phyloP scores from a whole-genome alignment of 1,284 basidiomycete species.

The Leccinum griseonigrum region DNA sequence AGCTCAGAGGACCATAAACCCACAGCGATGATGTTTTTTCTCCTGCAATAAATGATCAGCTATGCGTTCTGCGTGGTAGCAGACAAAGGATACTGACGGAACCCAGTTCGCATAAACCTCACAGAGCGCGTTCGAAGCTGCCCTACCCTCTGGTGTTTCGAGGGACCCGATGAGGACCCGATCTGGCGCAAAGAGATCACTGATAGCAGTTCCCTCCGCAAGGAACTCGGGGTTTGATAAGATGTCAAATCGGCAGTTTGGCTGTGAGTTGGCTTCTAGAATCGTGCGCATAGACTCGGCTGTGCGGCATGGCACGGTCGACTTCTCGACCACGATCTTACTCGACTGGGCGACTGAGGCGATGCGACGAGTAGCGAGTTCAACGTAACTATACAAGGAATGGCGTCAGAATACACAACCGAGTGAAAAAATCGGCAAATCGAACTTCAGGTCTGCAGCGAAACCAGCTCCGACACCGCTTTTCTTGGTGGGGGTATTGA shows the following conservation, averaged over 20 bases:
- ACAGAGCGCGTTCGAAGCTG: conserved; percentile 75
- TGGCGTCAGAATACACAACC: conserved; percentile 1
- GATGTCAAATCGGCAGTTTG: conserved; percentile 92
- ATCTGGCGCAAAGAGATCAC: conserved; percentile 86
- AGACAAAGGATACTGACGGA: conserved; percentile 50
- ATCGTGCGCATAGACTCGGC: conserved; percentile 99
- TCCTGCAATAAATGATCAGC: conserved; percentile 37
- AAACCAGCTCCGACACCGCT: conserved; percentile 95
- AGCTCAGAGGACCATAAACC: conserved; percentile 99
- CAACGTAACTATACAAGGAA: conserved; percentile 74
- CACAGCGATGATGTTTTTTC: conserved; percentile 85
- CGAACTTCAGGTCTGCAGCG: conserved; percentile 95
- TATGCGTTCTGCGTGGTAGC: not conserved
- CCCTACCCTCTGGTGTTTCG: conserved; percentile 80
- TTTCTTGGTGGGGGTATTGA: conserved; percentile 99
- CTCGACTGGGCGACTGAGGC: conserved; percentile 86
- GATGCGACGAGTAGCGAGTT: conserved; percentile 94
- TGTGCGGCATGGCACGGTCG: conserved; percentile 97
- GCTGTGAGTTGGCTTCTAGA: conserved; percentile 95
- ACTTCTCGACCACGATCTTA: conserved; percentile 99
- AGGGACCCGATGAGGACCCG: conserved; percentile 97
- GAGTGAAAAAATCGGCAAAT: not conserved
- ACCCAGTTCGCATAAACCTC: conserved; percentile 97
- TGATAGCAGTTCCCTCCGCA: conserved; percentile 95
- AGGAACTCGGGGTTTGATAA: conserved; percentile 99